Conservation (phyloP, 768 basidiomycete species). For the Sarcodon sp. region DNA sequence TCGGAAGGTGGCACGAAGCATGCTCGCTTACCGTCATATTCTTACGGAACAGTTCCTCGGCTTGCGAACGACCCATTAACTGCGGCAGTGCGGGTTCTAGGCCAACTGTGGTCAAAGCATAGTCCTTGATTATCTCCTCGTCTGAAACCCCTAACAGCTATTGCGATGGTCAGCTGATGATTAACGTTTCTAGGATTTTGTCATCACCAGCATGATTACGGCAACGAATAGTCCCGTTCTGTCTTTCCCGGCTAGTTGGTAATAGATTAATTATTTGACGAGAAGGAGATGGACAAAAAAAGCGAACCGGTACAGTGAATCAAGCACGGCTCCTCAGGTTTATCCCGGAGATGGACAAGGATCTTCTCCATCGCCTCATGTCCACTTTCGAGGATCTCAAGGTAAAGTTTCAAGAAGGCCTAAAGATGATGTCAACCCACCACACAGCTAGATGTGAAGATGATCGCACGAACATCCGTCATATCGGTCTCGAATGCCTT, state of each 20-base stretch:
- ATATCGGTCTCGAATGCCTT: slow-evolving; percentile 15
- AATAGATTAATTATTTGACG: neutral
- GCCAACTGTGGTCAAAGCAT: slow-evolving; percentile 24
- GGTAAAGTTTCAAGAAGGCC: slow-evolving; percentile 20
- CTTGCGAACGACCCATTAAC: slow-evolving; percentile 18
- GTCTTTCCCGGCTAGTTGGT: slow-evolving; percentile 28
- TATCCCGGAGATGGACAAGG: slow-evolving; percentile 23
- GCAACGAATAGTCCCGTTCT: slow-evolving; percentile 26
- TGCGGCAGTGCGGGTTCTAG: slow-evolving; percentile 19
- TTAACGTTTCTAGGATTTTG: neutral
- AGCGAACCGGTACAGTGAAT: slow-evolving; percentile 29
- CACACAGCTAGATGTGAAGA: neutral
- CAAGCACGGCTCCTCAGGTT: slow-evolving; percentile 24
- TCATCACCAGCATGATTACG: slow-evolving; percentile 19
- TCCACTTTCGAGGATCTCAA: slow-evolving; percentile 18
- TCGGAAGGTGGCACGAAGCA: no score
- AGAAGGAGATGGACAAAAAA: neutral
- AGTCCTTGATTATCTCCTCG: slow-evolving; percentile 26
- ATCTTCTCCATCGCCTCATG: slow-evolving; percentile 19
- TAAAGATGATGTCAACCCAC: slow-evolving; percentile 4
- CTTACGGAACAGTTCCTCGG: slow-evolving; percentile 17
- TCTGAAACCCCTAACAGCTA: slow-evolving; percentile 28
- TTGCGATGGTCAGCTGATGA: neutral
- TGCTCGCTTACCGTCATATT: slow-evolving; percentile 8
- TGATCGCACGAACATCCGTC: slow-evolving; percentile 10